Base-by-base conservation (phyloP, 1,284 basidiomycete species). In the Sutorius eximius region DNA sequence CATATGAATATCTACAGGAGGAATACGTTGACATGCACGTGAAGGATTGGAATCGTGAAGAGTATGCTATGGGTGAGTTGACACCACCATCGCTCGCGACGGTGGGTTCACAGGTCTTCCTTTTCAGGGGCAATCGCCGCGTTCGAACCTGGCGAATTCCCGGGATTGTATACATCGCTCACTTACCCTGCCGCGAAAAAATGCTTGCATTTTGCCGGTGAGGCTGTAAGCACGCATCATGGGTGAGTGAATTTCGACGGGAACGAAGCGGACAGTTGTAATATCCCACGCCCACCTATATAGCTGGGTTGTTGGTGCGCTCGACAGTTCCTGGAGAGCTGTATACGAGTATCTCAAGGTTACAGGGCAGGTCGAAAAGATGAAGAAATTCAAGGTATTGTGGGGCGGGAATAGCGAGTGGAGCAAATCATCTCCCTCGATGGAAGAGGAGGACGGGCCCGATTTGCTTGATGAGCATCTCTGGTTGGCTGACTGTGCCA, bases 281-380 rank as follows among this genome's bases (percentile, higher is more conserved):
- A 24, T 37, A 13, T 49, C 16, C 5, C 6, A 27, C 6, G 24
- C 8, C 5, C n/a, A 29, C 20, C 5, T 15, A 5, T 6, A 7
- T 24, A 60, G 59, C 10, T 67, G 65, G 65, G 55, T 65, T 2
- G 65, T 66, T 27, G 63, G 63, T 13, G 65, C 63, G 2, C 56
- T 65, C 15, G 61, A 67, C 22, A 67, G 63, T n/a, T 51, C 65
- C 9, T 69, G 64, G 67, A 58, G 55, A 27, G 65, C 65, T 1
- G 63, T 66, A 7, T 52, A 58, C 11, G 52, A 59, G 29, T 69
- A 68, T 37, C 61, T 69, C 34, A 52, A 51, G 18, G 18, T 59
- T 5, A 62, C 57, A 0, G 38, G 33, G 1, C 63, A 69, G n/a
- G 13, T 34, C 1, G 40, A 53, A 2, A 57, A 61, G 46, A 57